Base-by-base conservation (phyloP, 768 basidiomycete species). In the Termitomyces eurrhizus region DNA sequence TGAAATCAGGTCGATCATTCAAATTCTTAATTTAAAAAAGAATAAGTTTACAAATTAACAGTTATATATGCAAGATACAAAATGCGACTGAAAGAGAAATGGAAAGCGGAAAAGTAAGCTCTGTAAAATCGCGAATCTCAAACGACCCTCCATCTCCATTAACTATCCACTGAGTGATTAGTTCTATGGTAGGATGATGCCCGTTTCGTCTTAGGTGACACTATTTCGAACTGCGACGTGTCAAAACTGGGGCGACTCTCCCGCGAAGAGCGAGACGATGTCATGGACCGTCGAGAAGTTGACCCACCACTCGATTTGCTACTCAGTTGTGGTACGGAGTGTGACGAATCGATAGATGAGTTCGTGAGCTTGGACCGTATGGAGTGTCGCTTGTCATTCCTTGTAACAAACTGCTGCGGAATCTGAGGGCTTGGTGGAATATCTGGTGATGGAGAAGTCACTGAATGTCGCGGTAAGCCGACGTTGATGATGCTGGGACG, bases 391-490 rank as follows among this genome's bases (percentile, higher is more conserved):
- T 71, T 69, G 18, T 65, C 61, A 45, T 62, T 62, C 46, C 62
- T 61, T 52, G 62, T 44, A 29, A 79, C 60, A 62, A 79, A 82
- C 59, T 81, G 80, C 49, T 78, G 77, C 46, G 87, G 86, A 56
- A 89, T 78, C 61, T 74, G 81, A 18, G 86, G 89, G 65, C 83
- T 89, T 8, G 85, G 83, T 7, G 88, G 86, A 56, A 87, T 81
- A 32, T 86, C 83, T 12, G 75, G 72, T 8, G 73, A 67, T 44
- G 59, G 61, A 33, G 66, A 74, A 16, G 72, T 69, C 13, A 68
- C 66, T 5, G 74, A 75, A 33, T 66, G 64, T 51, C 75, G 71
- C 16, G 75, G 71, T n/a, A 77, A 75, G n/a, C 73, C 72, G 59
- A 76, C 69, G 59, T 77, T 83, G 32, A 82, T 65, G 16, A 81